These are phyloP conservation scores for Penicillium griseofulvum DNA, from an alignment of 2,329 filamentous ascomycete genomes.

Conservation along the genomic window DNA sequence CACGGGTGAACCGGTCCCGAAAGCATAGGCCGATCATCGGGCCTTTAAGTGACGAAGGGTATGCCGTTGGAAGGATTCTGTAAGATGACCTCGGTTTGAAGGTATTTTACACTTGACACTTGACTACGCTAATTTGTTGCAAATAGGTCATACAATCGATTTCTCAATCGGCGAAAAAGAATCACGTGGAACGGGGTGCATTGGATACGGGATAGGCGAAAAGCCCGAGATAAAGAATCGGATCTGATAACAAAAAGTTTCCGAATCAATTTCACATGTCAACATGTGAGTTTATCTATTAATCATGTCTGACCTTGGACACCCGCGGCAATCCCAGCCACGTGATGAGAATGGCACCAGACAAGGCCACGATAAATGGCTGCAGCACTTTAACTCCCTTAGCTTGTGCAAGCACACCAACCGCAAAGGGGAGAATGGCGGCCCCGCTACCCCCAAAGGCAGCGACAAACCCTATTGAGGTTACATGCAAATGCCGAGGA, in stretches of 20 bases:
- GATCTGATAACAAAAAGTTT: constrained; percentile 23
- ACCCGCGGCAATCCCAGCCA: constrained; percentile 46
- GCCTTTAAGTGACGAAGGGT: constrained; percentile 2
- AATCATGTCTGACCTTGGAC: constrained; percentile 15
- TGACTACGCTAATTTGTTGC: background rate
- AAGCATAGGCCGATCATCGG: constrained; percentile 7
- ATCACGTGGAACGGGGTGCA: background rate
- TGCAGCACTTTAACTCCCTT: constrained; percentile 60
- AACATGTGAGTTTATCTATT: constrained; percentile 12
- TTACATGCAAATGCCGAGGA: constrained; percentile 70
- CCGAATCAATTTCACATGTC: constrained; percentile 19
- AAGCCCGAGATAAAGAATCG: constrained; percentile 9
- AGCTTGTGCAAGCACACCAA: constrained; percentile 51
- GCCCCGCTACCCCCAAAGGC: constrained; percentile 74
- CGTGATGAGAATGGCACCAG: constrained; percentile 50
- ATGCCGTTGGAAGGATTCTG: background rate
- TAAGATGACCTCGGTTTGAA: background rate
- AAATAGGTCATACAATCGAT: background rate
- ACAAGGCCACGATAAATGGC: constrained; percentile 57
- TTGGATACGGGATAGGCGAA: background rate
- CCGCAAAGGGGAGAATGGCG: constrained; percentile 44
- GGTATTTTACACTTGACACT: background rate
- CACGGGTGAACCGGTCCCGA: constrained; percentile 13
- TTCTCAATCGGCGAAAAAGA: background rate
- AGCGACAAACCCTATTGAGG: constrained; percentile 75